Base-by-base conservation (phyloP, 2,329 filamentous ascomycete species). In the Penicillium sp. region DNA sequence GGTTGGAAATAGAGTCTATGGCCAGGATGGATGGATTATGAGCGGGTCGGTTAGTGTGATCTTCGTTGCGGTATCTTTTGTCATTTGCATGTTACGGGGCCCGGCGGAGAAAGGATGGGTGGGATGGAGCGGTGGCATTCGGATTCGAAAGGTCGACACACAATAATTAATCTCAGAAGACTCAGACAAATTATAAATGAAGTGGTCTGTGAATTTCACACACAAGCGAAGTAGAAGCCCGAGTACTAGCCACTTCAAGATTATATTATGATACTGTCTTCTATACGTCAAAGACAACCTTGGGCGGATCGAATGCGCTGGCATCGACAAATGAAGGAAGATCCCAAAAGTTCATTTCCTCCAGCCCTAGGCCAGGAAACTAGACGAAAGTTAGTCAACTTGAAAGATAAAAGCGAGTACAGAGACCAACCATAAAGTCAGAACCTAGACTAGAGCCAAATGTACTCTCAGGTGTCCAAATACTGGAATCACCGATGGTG, bases 121-220 rank as follows among this genome's bases (percentile, higher is more conserved):
- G 46, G 85, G 85, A 0, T 87, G 85, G 85, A 71, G 70, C 19
- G 85, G 85, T 1, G 85, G 84, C 0, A 83, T 80, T 78, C 78
- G 76, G 56, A 72, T 85, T 8, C 66, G 68, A 16, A 53, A 31
- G 39, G 7, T 31, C 4, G 52, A 49, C 16, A n/a, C 19, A n/a
- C 21, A 47, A 21, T 50, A 22, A 11, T 19, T 4, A 9, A 3
- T 39, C 2, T 19, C n/a, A 39, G n/a, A 39, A 39, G 35, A 8
- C 8, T 4, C 10, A 19, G 16, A 39, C 35, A 19, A 16, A 49
- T 31, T 31, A 47, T 11, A 8, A n/a, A 10, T 10, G 13, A 33
- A 14, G n/a, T 39, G 16, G 10, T 39, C n/a, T 3, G 19, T 39
- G 35, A 19, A 39, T 10, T 19, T 19, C 0, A 16, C 9, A 9